Percentiles rank a stretch among this genome's conserved stretches.
These are phyloP conservation scores for Lablab purpureus DNA, from an alignment of 306 rosid genomes.

Conservation along the genomic window DNA sequence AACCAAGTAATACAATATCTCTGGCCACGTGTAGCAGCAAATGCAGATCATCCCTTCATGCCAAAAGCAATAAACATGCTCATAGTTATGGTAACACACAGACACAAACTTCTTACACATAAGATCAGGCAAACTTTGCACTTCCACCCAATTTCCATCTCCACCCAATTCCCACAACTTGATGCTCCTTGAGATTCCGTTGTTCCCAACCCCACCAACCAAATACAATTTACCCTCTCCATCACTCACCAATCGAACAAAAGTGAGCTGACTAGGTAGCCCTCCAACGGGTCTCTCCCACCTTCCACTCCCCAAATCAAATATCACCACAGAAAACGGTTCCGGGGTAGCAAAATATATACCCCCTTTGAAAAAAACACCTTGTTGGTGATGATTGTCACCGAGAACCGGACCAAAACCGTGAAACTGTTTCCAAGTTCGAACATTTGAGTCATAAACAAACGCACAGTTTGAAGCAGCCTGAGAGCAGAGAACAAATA, in stretches of 20 bases:
- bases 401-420: constrained; percentile 53
- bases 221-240: constrained; percentile 61
- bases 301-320: constrained; percentile 67
- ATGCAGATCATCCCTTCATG: constrained; percentile 88
- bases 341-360: constrained; percentile 74
- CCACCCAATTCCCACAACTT: constrained; percentile 73
- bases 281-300: constrained; percentile 57
- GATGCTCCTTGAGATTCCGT: constrained; percentile 80
- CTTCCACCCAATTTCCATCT: constrained; percentile 64
- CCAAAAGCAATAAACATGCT: constrained; percentile 92
- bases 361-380: constrained; percentile 54
- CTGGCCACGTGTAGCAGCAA: constrained; percentile 94
- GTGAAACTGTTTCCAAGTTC: constrained; percentile 60
- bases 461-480: constrained; percentile 51
- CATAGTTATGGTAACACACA: constrained; percentile 91
- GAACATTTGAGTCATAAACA: constrained; percentile 62
- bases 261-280: constrained; percentile 65
- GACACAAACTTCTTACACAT: constrained; percentile 79
- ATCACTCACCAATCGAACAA: constrained; percentile 66
- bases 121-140: constrained; percentile 73
- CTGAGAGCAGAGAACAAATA: constrained; percentile 59
- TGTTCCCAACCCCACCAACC: constrained; percentile 83
- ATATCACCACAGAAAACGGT: constrained; percentile 68
- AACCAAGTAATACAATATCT: constrained; percentile 78
- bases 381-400: constrained; percentile 66